phyloP scores from a whole-genome alignment of 176 grass and related monocot species.

The Rhynchospora breviuscula region DNA sequence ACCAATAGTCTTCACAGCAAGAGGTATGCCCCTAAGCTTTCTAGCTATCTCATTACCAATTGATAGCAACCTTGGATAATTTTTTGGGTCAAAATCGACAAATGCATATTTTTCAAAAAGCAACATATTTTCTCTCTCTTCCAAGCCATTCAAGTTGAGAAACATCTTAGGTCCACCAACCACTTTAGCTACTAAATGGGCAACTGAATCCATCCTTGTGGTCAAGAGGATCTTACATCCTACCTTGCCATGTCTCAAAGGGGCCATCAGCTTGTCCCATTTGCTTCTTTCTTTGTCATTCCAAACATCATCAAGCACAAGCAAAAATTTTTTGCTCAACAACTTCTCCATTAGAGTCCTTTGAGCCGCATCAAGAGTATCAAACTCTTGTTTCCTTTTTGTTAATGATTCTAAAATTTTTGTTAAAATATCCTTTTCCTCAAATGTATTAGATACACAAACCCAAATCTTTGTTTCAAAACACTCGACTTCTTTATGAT shows the following conservation, averaged over 20 bases:
- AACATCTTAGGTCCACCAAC: not conserved
- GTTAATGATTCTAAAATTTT: conserved; percentile 19
- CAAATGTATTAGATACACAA: conserved; percentile 16
- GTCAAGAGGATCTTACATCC: conserved; percentile 27
- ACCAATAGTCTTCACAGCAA: conserved; percentile 22
- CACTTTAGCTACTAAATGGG: conserved; percentile 5
- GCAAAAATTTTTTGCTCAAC: conserved; percentile 15
- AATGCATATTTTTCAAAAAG: conserved; percentile 34
- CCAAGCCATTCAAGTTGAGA: conserved; percentile 13
- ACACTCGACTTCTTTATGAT: not conserved
- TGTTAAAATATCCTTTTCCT: not conserved
- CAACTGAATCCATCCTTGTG: conserved; percentile 20
- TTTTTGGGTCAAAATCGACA: not conserved
- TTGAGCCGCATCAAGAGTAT: conserved; percentile 4
- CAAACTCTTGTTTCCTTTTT: not conserved
- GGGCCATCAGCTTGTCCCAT: conserved; percentile 1
- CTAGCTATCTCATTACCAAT: conserved; percentile 11
- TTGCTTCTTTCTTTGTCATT: not conserved
- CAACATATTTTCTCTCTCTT: not conserved
- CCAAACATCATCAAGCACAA: conserved; percentile 38
- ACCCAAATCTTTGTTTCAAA: conserved; percentile 28
- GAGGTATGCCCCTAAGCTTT: conserved; percentile 26
- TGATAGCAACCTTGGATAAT: not conserved
- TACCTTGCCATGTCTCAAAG: not conserved
- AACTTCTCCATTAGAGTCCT: not conserved